Evolutionary conservation across 306 rosid genomes (phyloP).

Genomic region (Prunus campanulata): DNA sequence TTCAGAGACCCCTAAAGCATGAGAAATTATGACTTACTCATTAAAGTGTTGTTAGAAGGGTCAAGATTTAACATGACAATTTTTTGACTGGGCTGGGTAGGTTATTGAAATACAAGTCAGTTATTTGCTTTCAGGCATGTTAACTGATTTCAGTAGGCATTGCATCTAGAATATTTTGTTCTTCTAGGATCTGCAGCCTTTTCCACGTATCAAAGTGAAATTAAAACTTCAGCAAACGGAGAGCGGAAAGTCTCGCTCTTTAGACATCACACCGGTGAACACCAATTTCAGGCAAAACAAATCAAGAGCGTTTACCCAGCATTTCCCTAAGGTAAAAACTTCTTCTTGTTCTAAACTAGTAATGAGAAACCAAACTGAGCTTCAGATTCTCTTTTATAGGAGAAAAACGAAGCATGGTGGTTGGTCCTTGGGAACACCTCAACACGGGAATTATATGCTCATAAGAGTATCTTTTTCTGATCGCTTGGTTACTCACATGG

Average conservation of each 20-base stretch:
- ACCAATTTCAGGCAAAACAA: slow-evolving; percentile 51
- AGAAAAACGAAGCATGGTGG: slow-evolving; percentile 98
- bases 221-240: slow-evolving; percentile 54
- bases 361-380: slow-evolving; percentile 2
- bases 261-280: slow-evolving; percentile 74
- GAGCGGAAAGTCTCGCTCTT: slow-evolving; percentile 34
- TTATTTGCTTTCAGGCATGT: slow-evolving; percentile 6
- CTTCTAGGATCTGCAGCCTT: slow-evolving; percentile 72
- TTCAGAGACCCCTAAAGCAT: too few species aligned
- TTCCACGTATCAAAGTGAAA: slow-evolving; percentile 65
- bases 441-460: slow-evolving; percentile 66
- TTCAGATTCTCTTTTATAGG: slow-evolving; percentile 37
- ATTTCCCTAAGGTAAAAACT: slow-evolving; percentile 73
- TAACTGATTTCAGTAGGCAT: slow-evolving; percentile 17
- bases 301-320: slow-evolving; percentile 77
- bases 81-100: background rate
- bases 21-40: background rate
- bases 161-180: slow-evolving; percentile 6
- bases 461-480: slow-evolving; percentile 77
- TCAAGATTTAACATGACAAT: background rate
- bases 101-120: background rate
- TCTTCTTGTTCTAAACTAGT: slow-evolving; percentile 7
- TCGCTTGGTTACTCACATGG: slow-evolving; percentile 73
- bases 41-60: background rate
- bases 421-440: slow-evolving; percentile 79